Conservation (phyloP, 257 asterid genomes). For the Rauvolfia tetraphylla region DNA sequence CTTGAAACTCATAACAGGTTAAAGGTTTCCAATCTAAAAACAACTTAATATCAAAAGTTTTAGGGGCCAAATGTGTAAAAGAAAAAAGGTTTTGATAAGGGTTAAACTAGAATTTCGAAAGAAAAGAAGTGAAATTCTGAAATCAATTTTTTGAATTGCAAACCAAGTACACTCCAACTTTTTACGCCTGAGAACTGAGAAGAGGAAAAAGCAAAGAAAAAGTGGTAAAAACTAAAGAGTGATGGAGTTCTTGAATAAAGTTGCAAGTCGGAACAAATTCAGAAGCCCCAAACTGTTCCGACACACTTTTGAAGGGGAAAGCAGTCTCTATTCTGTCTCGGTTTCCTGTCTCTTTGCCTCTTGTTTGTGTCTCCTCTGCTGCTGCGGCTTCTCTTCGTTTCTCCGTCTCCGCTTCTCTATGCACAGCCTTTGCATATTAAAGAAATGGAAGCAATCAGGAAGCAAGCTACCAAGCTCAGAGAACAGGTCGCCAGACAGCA, state of each 20-base stretch:
- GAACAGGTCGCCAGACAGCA: slow-evolving; percentile 77
- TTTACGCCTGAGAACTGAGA: neutral
- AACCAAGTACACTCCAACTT: no score
- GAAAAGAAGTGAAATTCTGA: no score
- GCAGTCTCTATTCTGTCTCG: neutral
- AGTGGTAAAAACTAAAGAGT: neutral
- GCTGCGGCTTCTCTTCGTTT: neutral
- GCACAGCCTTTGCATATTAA: neutral
- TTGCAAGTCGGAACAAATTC: neutral
- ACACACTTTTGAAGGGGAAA: neutral
- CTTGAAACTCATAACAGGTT: no score
- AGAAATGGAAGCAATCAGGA: slow-evolving; percentile 64
- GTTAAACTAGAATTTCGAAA: no score
- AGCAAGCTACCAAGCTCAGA: slow-evolving; percentile 73
- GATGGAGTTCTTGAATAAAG: neutral
- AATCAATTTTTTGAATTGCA: no score
- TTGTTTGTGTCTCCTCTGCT: neutral
- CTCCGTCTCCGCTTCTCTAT: neutral
- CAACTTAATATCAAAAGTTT: no score
- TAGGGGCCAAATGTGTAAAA: no score
- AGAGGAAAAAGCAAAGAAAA: neutral
- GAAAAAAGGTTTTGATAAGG: no score
- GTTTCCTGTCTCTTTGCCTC: neutral
- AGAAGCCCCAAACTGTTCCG: slow-evolving; percentile 4
- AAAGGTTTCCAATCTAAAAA: no score